These are phyloP conservation scores for Lipomyces orientalis DNA, from an alignment of 805 yeast genomes.

Conservation along the genomic window DNA sequence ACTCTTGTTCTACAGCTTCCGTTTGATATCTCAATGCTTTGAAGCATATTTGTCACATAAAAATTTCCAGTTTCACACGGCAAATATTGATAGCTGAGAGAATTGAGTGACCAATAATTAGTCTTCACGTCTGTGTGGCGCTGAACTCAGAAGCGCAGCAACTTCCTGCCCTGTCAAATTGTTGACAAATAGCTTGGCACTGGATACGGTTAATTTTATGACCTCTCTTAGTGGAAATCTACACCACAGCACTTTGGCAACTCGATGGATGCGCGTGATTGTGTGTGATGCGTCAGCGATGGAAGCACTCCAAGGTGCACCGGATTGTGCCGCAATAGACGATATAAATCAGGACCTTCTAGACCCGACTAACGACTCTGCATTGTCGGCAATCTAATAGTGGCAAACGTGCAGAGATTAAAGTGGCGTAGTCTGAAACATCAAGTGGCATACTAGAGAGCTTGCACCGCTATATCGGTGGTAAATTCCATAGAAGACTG, in stretches of 20 bases:
- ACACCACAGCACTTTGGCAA: background rate
- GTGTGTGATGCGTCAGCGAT: background rate
- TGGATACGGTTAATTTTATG: background rate
- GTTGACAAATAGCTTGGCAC: background rate
- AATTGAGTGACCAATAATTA: background rate
- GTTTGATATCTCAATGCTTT: background rate
- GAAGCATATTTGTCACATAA: background rate
- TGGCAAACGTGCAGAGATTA: background rate
- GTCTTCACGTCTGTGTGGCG: constrained; percentile 5
- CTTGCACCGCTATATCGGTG: background rate
- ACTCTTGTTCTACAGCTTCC: no score
- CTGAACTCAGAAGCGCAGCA: constrained; percentile 3
- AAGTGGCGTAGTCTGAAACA: background rate
- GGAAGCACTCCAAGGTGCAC: background rate
- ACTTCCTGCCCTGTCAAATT: background rate
- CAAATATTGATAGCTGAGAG: background rate
- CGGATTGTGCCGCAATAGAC: constrained; percentile 1
- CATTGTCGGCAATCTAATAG: constrained; percentile 1
- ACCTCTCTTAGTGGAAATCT: background rate
- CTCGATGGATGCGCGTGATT: background rate
- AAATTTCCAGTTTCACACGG: background rate
- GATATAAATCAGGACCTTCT: background rate
- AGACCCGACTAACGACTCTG: constrained; percentile 2
- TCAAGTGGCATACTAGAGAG: background rate
- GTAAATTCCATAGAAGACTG: background rate